Base-by-base conservation (phyloP, 2,329 filamentous ascomycete genomes). In the Thyridium curvatum region DNA sequence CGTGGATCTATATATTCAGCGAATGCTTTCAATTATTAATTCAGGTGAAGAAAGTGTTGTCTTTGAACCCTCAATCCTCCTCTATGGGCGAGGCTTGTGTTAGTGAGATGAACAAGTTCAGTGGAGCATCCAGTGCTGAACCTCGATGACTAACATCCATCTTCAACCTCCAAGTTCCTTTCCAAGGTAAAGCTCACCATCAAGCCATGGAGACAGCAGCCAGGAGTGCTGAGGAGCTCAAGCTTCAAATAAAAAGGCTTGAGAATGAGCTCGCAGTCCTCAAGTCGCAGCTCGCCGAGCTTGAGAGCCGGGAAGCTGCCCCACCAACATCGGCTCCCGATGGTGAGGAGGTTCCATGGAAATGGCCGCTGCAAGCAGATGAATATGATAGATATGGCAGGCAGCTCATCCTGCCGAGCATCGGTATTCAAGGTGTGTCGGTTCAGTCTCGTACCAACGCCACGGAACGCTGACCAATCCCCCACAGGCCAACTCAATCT, bases 341-440 rank as follows among this genome's bases (percentile, higher is more conserved):
- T n/a, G 14, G 32, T 30, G 12, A 41, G 34, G 31, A 38, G 36
- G 10, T 6, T 26, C 6, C 34, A 1, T 67, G 64, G 63, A 75
- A 66, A 46, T 91, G 86, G 83, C 86, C 86, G 0, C 68, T 95
- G 3, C 60, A 65, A 4, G 64, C 70, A 13, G 76, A 84, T 5
- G 89, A 96, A 51, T 95, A 95, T 58, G 78, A 79, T 47, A 76
- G 90, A 44, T 97, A 97, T 65, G 89, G 87, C 8, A 74, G 91
- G 30, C 91, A 96, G 63, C 82, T 97, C 67, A 90, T 97, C 47
- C 78, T 96, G 43, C 84, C 88, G 0, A 77, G 84, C 41, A 71
- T 96, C 44, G 89, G 90, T 0, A 67, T 94, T 1, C 69, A 80
- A 59, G 87, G 85, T 85, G 35, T 44, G 59, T 12, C n/a, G 7